Base-by-base conservation (phyloP, 345 rosid genomes). In the Pseudoturritis turrita region DNA sequence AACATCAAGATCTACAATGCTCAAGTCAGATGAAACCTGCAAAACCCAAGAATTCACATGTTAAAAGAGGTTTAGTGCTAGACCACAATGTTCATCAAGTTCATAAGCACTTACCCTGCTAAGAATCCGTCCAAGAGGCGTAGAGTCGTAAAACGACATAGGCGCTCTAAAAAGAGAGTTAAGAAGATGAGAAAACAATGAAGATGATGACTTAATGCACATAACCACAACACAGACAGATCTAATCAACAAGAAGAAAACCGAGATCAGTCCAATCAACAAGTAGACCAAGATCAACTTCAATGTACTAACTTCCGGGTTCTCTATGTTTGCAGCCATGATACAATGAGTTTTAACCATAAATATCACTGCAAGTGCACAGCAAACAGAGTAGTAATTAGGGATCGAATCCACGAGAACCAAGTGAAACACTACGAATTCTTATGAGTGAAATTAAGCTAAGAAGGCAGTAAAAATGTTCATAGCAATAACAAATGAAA, bases 101-200 rank as follows among this genome's bases (percentile, higher is more conserved):
- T n/a, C n/a, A n/a, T n/a, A n/a, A 49, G 44, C 76, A 80, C 80
- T 64, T 71, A 77, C 80, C 46, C 79, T 62, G 55, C 79, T 76
- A 17, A 91, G 93, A 66, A 91, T 89, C 74, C 97, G 75, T 56
- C 97, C 97, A 22, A 87, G 79, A 66, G 97, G 96, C 0, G 96
- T 91, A 62, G 97, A 91, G 85, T 91, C 97, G 31, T 85, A 91
- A 79, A 91, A 91, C 2, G 91, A 83, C 94, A 91, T 91, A 14
- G 97, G 92, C 2, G 96, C 91, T 12, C 85, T 82, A 63, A 87
- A 87, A 19, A 91, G 89, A 45, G 97, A 86, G 67, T 86, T 80
- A 5, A 89, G 62, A 33, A 91, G 83, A 78, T 83, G 86, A 7
- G 90, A 79, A 73, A 91, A 91, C 33, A 89, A 70, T 0, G 97